Evolutionary conservation across 2,329 filamentous ascomycete genomes (phyloP).

Genomic region (Malbranchea cinnamomea): DNA sequence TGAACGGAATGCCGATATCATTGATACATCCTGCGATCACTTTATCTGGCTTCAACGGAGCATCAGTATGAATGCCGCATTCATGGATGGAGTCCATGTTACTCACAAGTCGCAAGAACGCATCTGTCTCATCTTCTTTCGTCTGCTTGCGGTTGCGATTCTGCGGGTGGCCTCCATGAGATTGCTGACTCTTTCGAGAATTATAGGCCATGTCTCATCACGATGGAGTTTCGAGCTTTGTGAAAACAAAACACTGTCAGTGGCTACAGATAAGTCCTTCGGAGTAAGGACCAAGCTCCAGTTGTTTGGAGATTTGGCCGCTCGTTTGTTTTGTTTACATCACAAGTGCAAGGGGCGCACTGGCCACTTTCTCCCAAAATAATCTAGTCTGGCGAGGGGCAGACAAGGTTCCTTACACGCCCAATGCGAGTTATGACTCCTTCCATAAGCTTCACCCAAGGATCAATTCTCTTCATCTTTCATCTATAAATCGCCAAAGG

Average conservation of each 20-base stretch:
- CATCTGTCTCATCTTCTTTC: constrained; percentile 43
- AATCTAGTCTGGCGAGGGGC: too few species aligned
- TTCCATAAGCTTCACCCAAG: constrained; percentile 3
- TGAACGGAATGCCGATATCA: constrained; percentile 87
- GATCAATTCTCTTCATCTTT: background rate
- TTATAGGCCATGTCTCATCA: constrained; percentile 34
- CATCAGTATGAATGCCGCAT: constrained; percentile 3
- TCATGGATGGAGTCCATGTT: background rate
- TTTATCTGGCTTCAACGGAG: constrained; percentile 37
- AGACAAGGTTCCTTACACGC: too few species aligned
- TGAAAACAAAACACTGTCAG: background rate
- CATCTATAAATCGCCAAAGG: too few species aligned
- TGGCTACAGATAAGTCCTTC: too few species aligned
- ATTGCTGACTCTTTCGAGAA: constrained; percentile 37
- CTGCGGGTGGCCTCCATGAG: constrained; percentile 31
- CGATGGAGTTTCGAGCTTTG: constrained; percentile 5
- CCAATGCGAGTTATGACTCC: too few species aligned
- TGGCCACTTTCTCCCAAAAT: too few species aligned
- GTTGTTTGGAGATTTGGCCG: too few species aligned
- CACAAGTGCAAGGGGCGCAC: too few species aligned
- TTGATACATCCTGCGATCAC: constrained; percentile 96
- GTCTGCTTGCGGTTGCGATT: constrained; percentile 34
- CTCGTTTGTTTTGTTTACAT: too few species aligned
- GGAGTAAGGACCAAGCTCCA: too few species aligned
- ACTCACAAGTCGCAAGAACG: constrained; percentile 41